Base-by-base conservation (phyloP, 768 basidiomycete genomes). In the Suillus americanus region DNA sequence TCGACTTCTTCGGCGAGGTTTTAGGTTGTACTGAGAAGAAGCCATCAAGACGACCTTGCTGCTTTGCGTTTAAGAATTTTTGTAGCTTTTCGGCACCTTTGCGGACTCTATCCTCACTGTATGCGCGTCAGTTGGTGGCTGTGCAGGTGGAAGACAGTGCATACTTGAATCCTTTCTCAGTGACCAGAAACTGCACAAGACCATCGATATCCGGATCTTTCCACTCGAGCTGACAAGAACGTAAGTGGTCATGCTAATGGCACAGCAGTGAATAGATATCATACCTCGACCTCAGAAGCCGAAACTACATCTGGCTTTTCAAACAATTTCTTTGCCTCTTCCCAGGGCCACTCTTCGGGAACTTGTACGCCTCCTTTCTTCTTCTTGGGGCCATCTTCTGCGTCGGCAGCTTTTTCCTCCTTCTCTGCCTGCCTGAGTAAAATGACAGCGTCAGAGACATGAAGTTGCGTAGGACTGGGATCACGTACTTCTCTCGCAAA, bases 281-380 rank as follows among this genome's bases (percentile, higher is more conserved):
- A 46, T 66, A 97, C 95, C 79, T 97, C 92, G 30, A 98, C 74
- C 69, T 98, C 84, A 55, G 89, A 88, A 3, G 94, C 90, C 30
- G 94, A 91, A 9, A 87, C 80, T 25, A 99, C 97, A 65, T 97
- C 94, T 2, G 97, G 97, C 60, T 90, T 86, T 77, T 89, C 77
- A 72, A 99, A 99, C 30, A 99, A 72, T 74, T 89, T 84, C 78
- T 95, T 95, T 43, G 97, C 97, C 67, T 95, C 90, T 75, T 96
- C 88, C 93, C 94, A 99, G 56, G 94, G 94, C 97, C 97, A 99
- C 65, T 97, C 89, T 53, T 95, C 95, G 0, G 97, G 97, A 43
- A 98, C 83, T 23, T 84, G 80, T 59, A 95, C 80, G 0, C 88
- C 88, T 8, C 92, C 94, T 56, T 89, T 92, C 70, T 87, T 89